phyloP scores from a whole-genome alignment of 345 rosid species.

The Sisymbrium irio region DNA sequence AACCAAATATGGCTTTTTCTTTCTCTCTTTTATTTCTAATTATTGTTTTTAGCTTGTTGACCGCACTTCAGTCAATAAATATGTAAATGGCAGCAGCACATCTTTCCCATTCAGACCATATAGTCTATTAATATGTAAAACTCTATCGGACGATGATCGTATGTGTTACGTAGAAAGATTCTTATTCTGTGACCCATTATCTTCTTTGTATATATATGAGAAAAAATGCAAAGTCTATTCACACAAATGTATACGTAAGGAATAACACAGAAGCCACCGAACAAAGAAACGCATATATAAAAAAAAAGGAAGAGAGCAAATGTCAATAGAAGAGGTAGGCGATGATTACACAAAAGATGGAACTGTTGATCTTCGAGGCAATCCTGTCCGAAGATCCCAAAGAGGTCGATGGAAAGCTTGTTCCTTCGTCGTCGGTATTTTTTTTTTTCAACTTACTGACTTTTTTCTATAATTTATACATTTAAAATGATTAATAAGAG shows the following conservation, averaged over 20 bases:
- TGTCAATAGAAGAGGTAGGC: slow-evolving; percentile 39
- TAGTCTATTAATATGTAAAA: neutral
- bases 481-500: neutral
- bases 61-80: neutral
- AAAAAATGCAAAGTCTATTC: neutral
- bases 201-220: slow-evolving; percentile 4
- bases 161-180: slow-evolving; percentile 3
- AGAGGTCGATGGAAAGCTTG: slow-evolving; percentile 94
- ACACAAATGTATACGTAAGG: neutral
- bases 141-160: neutral
- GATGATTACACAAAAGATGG: slow-evolving; percentile 83
- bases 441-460: neutral
- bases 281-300: neutral
- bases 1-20: neutral
- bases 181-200: neutral
- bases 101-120: neutral
- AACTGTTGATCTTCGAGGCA: slow-evolving; percentile 75
- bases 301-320: neutral
- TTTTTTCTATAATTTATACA: neutral
- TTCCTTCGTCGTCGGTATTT: slow-evolving; percentile 72
- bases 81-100: neutral
- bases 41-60: neutral
- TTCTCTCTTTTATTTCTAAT: neutral
- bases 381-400: slow-evolving; percentile 44
- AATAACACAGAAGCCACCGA: neutral